phyloP scores from a whole-genome alignment of 768 basidiomycete species.

The Tephrocybe sp. region DNA sequence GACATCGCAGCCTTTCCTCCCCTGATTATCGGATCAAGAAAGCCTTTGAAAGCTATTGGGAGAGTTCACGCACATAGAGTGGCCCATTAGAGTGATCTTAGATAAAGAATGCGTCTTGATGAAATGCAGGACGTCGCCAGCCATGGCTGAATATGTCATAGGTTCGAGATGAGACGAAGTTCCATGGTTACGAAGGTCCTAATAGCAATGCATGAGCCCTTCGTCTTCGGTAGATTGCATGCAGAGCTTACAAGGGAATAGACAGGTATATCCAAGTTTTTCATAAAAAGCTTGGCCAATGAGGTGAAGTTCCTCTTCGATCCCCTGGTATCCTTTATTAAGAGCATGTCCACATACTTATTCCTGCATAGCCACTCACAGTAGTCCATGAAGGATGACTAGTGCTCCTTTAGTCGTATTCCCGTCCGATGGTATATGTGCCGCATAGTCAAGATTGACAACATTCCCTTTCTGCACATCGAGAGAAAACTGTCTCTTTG shows the following conservation, averaged over 20 bases:
- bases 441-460: slow-evolving; percentile 19
- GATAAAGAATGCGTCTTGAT: slow-evolving; percentile 46
- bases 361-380: slow-evolving; percentile 34
- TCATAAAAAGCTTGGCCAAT: slow-evolving; percentile 64
- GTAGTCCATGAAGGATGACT: slow-evolving; percentile 57
- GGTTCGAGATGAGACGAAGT: slow-evolving; percentile 67
- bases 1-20: slow-evolving; percentile 81
- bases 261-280: slow-evolving; percentile 58
- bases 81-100: slow-evolving; percentile 73
- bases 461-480: neutral
- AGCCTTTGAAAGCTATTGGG: neutral
- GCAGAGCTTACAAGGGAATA: slow-evolving; percentile 50
- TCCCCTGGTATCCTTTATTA: slow-evolving; percentile 42
- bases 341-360: neutral
- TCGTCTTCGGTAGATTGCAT: neutral
- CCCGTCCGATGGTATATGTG: slow-evolving; percentile 16
- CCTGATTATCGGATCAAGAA: slow-evolving; percentile 34
- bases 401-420: slow-evolving; percentile 37
- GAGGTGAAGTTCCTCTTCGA: slow-evolving; percentile 86
- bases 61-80: slow-evolving; percentile 67
- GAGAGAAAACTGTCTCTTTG: neutral
- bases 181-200: slow-evolving; percentile 79
- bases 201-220: neutral
- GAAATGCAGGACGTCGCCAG: slow-evolving; percentile 71
- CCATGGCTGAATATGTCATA: slow-evolving; percentile 75